Conservation (phyloP, 768 basidiomycete genomes). For the Lactarius indigo region DNA sequence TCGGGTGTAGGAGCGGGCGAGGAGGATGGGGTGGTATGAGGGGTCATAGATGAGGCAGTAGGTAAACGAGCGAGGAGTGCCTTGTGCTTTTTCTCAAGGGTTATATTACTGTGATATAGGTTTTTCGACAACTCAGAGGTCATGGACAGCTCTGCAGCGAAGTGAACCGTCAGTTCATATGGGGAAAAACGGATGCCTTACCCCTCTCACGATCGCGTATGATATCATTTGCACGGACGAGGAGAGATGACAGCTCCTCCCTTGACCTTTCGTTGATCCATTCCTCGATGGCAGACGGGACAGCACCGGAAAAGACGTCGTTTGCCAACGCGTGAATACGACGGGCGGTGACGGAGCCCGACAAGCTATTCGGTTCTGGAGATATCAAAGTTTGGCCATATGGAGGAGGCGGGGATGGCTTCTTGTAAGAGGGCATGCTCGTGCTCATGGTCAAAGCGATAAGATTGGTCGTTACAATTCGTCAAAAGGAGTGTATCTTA, state of each 20-base stretch:
- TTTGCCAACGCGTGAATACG: conserved; percentile 28
- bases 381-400: conserved; percentile 5
- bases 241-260: conserved; percentile 66
- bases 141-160: conserved; percentile 54
- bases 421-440: not conserved
- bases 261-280: conserved; percentile 66
- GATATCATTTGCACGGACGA: conserved; percentile 68
- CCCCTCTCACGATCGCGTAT: conserved; percentile 78
- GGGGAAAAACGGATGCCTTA: conserved; percentile 34
- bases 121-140: conserved; percentile 68
- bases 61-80: conserved; percentile 63
- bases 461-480: not conserved
- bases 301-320: conserved; percentile 25
- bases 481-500: not conserved
- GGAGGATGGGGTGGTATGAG: conserved; percentile 26
- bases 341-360: conserved; percentile 34
- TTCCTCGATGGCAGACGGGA: conserved; percentile 33
- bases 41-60: conserved; percentile 27
- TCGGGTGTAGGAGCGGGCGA: conserved; percentile 28
- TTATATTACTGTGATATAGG: conserved; percentile 64
- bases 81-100: conserved; percentile 69
- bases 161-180: conserved; percentile 5
- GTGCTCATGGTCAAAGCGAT: not conserved
- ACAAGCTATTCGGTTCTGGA: conserved; percentile 2
- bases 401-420: conserved; percentile 16